A percentile compares a stretch with the other conserved stretches of the same genome.
Conservation (phyloP, 2,329 filamentous ascomycete genomes). For the Pseudogymnoascus sp. region DNA sequence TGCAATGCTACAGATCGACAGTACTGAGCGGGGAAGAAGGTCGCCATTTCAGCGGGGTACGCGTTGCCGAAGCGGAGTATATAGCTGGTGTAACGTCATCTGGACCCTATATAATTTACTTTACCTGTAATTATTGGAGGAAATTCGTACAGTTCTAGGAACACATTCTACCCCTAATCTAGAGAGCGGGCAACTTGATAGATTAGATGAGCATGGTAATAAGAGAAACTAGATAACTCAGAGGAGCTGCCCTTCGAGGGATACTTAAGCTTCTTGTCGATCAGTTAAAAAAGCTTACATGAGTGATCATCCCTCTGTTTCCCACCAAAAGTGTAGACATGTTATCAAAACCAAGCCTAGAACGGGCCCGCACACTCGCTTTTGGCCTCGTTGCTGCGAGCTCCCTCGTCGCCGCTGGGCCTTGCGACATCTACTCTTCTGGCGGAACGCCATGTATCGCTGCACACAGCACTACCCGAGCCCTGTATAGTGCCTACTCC, state of each 20-base stretch:
- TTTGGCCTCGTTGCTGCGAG: constrained; percentile 29
- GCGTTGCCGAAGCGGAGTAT: neutral
- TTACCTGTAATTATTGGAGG: constrained; percentile 15
- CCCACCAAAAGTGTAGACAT: constrained; percentile 20
- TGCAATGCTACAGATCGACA: neutral
- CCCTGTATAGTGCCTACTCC: constrained; percentile 45
- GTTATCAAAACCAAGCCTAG: constrained; percentile 24
- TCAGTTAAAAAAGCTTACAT: constrained; percentile 10
- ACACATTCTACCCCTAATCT: neutral
- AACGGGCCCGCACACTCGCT: constrained; percentile 19
- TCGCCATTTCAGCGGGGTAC: constrained; percentile 10
- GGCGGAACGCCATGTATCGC: constrained; percentile 55
- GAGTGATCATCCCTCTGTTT: neutral
- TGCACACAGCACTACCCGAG: constrained; percentile 56
- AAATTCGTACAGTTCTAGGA: constrained; percentile 9
- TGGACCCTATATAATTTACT: constrained; percentile 10
- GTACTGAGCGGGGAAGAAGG: neutral
- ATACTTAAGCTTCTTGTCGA: constrained; percentile 11
- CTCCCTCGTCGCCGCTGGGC: constrained; percentile 41
- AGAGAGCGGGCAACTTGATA: constrained; percentile 12
- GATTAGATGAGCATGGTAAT: constrained; percentile 12
- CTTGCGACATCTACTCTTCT: constrained; percentile 52
- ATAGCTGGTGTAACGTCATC: neutral
- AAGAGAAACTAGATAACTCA: neutral
- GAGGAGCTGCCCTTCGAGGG: neutral